Percentiles rank a stretch among this genome's conserved stretches.
Evolutionary conservation across 2,329 filamentous ascomycete genomes (phyloP).

Genomic region (Aaosphaeria arxii): DNA sequence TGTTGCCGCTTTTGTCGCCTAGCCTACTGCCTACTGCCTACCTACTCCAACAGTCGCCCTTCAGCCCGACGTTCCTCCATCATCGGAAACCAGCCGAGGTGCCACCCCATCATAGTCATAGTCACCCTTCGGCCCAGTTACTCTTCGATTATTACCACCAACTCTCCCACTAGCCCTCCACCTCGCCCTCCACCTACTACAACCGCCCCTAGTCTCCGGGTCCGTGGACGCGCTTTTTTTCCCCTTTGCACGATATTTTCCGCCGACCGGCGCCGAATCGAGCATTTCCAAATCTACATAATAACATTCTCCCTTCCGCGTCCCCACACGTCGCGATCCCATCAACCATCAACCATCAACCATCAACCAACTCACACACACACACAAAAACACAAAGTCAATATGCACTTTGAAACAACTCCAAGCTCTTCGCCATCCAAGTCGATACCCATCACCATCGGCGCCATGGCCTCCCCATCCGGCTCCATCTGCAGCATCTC

Average conservation of each 20-base stretch:
- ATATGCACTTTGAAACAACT: slow-evolving; percentile 37
- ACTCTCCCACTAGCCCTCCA: no score
- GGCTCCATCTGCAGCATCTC: slow-evolving; percentile 36
- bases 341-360: not conserved
- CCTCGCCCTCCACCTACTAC: no score
- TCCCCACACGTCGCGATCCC: not conserved
- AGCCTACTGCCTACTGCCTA: no score
- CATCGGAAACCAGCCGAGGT: no score
- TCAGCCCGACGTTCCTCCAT: no score
- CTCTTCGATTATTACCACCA: no score
- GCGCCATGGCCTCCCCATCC: slow-evolving; percentile 35
- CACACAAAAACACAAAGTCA: slow-evolving; percentile 1
- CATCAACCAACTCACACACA: not conserved
- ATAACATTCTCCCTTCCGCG: not conserved
- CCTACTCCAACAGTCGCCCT: no score
- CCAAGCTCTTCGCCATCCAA: slow-evolving; percentile 37
- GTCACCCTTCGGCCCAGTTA: no score
- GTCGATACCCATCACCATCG: slow-evolving; percentile 36
- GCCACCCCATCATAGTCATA: no score
- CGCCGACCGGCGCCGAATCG: not conserved
- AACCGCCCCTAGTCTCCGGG: no score
- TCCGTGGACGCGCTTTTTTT: not conserved
- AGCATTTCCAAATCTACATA: not conserved
- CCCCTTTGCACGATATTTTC: not conserved
- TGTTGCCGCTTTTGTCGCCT: no score